Conservation (phyloP, 2,329 filamentous ascomycete species). For the Curvularia spicifera region DNA sequence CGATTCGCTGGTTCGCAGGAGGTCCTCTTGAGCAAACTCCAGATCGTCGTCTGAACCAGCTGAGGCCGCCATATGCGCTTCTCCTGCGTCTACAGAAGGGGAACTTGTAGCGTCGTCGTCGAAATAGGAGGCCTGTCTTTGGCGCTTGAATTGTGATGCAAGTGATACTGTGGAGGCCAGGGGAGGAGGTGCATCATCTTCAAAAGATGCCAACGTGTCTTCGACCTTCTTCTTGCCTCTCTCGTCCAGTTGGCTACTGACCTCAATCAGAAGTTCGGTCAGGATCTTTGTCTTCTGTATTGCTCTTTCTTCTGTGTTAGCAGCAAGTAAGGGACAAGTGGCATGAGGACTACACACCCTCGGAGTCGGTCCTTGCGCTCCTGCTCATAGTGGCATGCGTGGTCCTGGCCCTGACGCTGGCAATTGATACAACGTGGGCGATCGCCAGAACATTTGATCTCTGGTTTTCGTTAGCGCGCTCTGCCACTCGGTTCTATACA, state of each 20-base stretch:
- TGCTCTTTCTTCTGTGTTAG: slow-evolving; percentile 13
- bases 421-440: slow-evolving; percentile 44
- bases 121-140: slow-evolving; percentile 5
- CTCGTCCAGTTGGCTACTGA: slow-evolving; percentile 20
- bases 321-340: neutral
- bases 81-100: slow-evolving; percentile 9
- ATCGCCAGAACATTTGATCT: slow-evolving; percentile 46
- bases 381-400: slow-evolving; percentile 42
- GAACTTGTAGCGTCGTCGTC: slow-evolving; percentile 7
- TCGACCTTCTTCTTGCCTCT: slow-evolving; percentile 18
- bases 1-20: slow-evolving; percentile 20
- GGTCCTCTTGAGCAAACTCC: slow-evolving; percentile 29
- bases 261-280: slow-evolving; percentile 24
- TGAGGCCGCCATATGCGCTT: slow-evolving; percentile 12
- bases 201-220: slow-evolving; percentile 17
- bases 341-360: slow-evolving; percentile 24
- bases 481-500: neutral
- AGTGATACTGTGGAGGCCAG: neutral
- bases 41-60: slow-evolving; percentile 22
- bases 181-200: slow-evolving; percentile 14
- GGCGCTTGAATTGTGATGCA: slow-evolving; percentile 13
- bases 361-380: slow-evolving; percentile 44
- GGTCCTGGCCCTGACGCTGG: slow-evolving; percentile 25
- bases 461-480: slow-evolving; percentile 20
- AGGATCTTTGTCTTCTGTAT: slow-evolving; percentile 24